Percentiles rank a stretch among this genome's conserved stretches.
These are phyloP conservation scores for Lentinula guzmanii DNA, from an alignment of 768 basidiomycete genomes.

Conservation along the genomic window DNA sequence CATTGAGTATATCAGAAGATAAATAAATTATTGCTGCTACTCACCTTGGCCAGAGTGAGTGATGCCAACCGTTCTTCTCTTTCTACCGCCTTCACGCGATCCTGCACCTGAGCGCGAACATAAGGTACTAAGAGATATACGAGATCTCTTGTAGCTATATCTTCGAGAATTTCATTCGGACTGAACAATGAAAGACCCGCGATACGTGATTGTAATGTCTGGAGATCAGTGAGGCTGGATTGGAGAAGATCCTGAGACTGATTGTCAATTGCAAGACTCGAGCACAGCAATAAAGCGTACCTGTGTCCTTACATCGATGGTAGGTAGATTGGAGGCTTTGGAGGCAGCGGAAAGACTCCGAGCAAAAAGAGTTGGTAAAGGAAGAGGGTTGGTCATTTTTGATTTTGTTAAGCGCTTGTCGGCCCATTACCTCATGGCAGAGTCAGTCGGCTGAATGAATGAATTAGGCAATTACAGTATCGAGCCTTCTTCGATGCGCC, in stretches of 20 bases:
- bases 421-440: no score
- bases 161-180: slow-evolving; percentile 76
- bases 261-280: background rate
- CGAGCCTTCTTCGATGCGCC: background rate
- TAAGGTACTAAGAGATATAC: slow-evolving; percentile 73
- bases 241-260: slow-evolving; percentile 49
- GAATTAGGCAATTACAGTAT: no score
- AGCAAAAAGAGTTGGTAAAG: slow-evolving; percentile 33
- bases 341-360: slow-evolving; percentile 30
- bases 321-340: slow-evolving; percentile 31
- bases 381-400: slow-evolving; percentile 8
- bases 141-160: slow-evolving; percentile 73
- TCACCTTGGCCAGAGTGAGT: slow-evolving; percentile 54
- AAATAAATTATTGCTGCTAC: slow-evolving; percentile 13
- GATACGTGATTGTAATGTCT: slow-evolving; percentile 46
- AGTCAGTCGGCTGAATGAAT: no score
- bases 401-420: no score
- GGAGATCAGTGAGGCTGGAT: slow-evolving; percentile 50
- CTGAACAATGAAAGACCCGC: slow-evolving; percentile 69
- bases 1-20: no score
- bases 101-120: slow-evolving; percentile 58
- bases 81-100: slow-evolving; percentile 50
- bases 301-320: slow-evolving; percentile 38
- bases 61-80: slow-evolving; percentile 50
- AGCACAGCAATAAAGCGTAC: slow-evolving; percentile 15